phyloP scores from a whole-genome alignment of 176 grass and related monocot genomes.

The Oryza brachyantha region DNA sequence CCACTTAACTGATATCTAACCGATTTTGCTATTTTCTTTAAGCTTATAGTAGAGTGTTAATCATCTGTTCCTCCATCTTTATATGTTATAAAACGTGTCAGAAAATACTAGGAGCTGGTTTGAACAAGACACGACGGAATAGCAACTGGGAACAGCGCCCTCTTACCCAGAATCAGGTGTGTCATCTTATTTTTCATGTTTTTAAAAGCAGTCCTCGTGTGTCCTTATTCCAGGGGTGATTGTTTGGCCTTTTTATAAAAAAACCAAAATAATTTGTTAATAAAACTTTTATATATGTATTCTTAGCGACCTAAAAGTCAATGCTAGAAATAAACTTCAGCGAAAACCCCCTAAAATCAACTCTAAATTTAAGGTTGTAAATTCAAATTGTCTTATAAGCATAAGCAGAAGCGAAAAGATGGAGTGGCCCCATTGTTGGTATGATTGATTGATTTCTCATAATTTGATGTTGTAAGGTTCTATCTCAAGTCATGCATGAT shows the following conservation, averaged over 20 bases:
- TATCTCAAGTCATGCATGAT: neutral
- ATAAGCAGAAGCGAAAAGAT: too few relatives aligned
- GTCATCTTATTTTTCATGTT: conserved; percentile 2
- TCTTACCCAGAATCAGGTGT: conserved; percentile 83
- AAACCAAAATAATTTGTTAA: too few relatives aligned
- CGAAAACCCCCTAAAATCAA: too few relatives aligned
- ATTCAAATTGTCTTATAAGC: too few relatives aligned
- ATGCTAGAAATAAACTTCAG: too few relatives aligned
- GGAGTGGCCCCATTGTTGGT: neutral
- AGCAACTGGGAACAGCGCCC: conserved; percentile 93
- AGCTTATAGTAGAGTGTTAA: conserved; percentile 4
- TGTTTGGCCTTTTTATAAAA: too few relatives aligned
- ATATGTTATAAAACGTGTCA: conserved; percentile 32
- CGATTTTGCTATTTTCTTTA: neutral
- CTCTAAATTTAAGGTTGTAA: too few relatives aligned
- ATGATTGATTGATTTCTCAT: neutral
- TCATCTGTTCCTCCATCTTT: neutral
- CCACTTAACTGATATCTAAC: neutral
- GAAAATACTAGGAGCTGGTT: conserved; percentile 86
- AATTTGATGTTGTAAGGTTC: conserved; percentile 2
- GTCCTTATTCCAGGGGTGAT: conserved; percentile 20
- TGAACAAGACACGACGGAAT: conserved; percentile 83
- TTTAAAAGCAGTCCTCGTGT: neutral
- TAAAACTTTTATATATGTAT: too few relatives aligned
- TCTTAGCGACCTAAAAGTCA: too few relatives aligned